Base-by-base conservation (phyloP, 352 stramenopile species). In the Labyrinthula sp. region DNA sequence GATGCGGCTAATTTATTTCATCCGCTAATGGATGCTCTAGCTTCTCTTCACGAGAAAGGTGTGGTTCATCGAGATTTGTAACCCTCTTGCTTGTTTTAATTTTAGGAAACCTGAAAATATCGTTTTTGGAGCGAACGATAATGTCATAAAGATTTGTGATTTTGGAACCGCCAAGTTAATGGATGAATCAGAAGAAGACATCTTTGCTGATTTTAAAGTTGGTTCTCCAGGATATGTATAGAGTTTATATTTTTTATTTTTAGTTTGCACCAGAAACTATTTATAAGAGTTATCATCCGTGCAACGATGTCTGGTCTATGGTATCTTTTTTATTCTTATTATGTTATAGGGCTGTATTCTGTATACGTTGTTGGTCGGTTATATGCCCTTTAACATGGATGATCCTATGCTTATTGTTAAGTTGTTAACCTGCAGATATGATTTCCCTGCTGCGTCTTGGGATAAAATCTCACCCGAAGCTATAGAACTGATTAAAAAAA, bases 251-350 rank as follows among this genome's bases (percentile, higher is more conserved):
- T 33, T n/a, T 33, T 12, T 15, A 33, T 33, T 33, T 12, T 15
- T n/a, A 15, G 28, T 15, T 33, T 15, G 12, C 12, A 12, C 12
- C 12, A 12, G 12, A 12, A 12, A 12, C 12, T 12, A 12, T 33
- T 33, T 33, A 12, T 12, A 15, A 12, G 12, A 12, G 28, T 15
- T n/a, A 33, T 12, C 28, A 12, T n/a, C 12, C 28, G 12, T 15
- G 12, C 28, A 12, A 12, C 12, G 12, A 12, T 33, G 12, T 33
- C 12, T 15, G 12, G 12, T 15, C 12, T 33, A 12, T 33, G 12
- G 28, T 12, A 94, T 93, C 60, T 95, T 95, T 60, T 83, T 95
- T 20, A 79, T 78, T 2, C 76, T 68, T 8, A 73, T 92, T 61
- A 77, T 92, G 36, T 67, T 92, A 26, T 73, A 77, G 60, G 61